Base-by-base conservation (phyloP, 345 rosid genomes). In the Ceriops tagal region DNA sequence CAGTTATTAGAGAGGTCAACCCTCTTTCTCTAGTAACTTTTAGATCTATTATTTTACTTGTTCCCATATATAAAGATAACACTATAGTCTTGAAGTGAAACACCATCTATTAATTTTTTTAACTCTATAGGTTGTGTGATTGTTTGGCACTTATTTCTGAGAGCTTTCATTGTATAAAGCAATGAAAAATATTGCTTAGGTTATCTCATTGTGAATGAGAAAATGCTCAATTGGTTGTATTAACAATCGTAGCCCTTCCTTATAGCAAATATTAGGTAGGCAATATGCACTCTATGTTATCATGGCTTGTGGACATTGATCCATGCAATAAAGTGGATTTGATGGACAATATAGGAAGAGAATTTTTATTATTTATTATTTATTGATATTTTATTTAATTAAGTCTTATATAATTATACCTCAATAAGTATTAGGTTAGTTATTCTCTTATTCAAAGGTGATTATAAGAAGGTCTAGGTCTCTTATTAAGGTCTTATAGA, bases 1-100 rank as follows among this genome's bases (percentile, higher is more conserved):
- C 90, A 26, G 71, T 93, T 26, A 75, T 88, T 74, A 97, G 98
- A 77, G 96, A 93, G 98, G 97, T 93, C 51, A 68, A 58, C 53
- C 67, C 31, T 69, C 49, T 65, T 19, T 59, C 53, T 61, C 26
- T 58, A 24, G 22, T 52, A n/a, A 55, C 15, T 22, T 3, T 26
- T 8, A 8, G 10, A 55, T 55, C 27, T 55, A 3, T 13, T n/a
- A 55, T 26, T n/a, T n/a, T 55, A 0, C 30, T 5, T 55, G 11
- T 22, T 22, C 6, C 3, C 5, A 22, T 26, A 8, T 2, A 55
- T n/a, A 22, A n/a, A 26, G 58, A 55, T 55, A 15, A 22, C 30
- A 1, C 26, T 27, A 10, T 8, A 16, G 26, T 6, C 61, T 15
- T 61, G 46, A 22, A 37, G 18, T 28, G 15, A 68, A 37, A 58